A percentile compares a stretch with the other conserved stretches of the same genome.
Conservation (phyloP, 345 rosid genomes). For the Lenwebbia sp. region DNA sequence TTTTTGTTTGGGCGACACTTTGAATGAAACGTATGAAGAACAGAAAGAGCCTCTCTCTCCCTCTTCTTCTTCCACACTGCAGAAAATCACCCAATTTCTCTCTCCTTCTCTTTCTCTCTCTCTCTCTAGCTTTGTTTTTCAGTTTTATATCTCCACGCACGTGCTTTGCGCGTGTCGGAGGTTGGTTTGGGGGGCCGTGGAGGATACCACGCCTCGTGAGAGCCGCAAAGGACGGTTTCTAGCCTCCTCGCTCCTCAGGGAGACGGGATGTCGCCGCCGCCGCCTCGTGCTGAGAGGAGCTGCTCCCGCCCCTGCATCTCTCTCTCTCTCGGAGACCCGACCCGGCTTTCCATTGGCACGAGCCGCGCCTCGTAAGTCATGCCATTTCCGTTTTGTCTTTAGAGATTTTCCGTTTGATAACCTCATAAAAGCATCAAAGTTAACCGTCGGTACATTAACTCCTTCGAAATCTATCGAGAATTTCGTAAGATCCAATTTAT, state of each 20-base stretch:
- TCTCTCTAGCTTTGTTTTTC: background rate
- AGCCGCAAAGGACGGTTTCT: no score
- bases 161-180: background rate
- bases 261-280: no score
- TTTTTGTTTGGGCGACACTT: background rate
- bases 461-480: fast-evolving
- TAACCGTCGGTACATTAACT: background rate
- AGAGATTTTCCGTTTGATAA: no score
- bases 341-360: no score
- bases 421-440: no score
- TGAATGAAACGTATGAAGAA: background rate
- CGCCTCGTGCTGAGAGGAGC: no score
- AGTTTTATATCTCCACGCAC: background rate
- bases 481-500: background rate
- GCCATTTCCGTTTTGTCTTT: no score
- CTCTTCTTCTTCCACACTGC: background rate
- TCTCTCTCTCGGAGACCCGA: no score
- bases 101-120: background rate
- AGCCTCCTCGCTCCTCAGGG: no score
- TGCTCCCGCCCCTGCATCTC: no score
- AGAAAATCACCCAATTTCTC: background rate
- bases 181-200: background rate
- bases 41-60: background rate
- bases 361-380: no score
- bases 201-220: no score